Evolutionary conservation across 306 rosid genomes (phyloP), one percentile per base, ranked within the genome.

Genomic region (Alnus glutinosa): DNA sequence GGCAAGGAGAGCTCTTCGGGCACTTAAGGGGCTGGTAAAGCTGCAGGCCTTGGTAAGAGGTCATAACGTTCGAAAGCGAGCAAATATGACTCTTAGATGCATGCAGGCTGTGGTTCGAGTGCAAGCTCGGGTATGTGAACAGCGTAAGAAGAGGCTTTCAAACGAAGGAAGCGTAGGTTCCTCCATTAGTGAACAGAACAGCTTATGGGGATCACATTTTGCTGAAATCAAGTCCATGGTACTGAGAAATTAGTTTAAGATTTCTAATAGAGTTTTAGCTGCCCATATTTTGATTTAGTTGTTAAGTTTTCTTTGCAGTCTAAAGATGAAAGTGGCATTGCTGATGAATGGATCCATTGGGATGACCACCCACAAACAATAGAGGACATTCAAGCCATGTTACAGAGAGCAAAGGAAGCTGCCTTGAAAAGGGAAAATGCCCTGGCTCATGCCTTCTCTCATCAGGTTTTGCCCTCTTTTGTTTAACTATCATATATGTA

Each of bases 1-100:
- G 92, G 92, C 90, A 4, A 77, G 90, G 74, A 89, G 88, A 81
- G 92, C 92, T 32, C 89, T 87, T 57, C 61, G 79, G 71, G 92
- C 92, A 39, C 86, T 85, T 10, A 89, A 85, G 50, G 92, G 86
- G 15, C 55, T 89, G 58, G 92, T 89, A 69, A 87, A 87, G 84
- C 79, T 89, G 74, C 92, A 89, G 64, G 90, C 92, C 9, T 77
- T 89, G 67, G 90, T 89, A 76, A 85, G 92, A 81, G 92, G 89
- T 4, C 85, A 85, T 59, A 89, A 70, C 68, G 89, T 89, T 50
- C 77, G 90, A 42, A 87, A 77, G 75, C 50, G 92, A 73, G 86
- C 90, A 58, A 79, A 87, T 52, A 74, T 71, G 69, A 87, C 90
- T 10, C 86, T 89, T 36, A 80, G 82, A n/a, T 87, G 88, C 88